These are phyloP conservation scores for Botryotinia convoluta DNA, from an alignment of 2,329 filamentous ascomycete species.

Conservation along the genomic window DNA sequence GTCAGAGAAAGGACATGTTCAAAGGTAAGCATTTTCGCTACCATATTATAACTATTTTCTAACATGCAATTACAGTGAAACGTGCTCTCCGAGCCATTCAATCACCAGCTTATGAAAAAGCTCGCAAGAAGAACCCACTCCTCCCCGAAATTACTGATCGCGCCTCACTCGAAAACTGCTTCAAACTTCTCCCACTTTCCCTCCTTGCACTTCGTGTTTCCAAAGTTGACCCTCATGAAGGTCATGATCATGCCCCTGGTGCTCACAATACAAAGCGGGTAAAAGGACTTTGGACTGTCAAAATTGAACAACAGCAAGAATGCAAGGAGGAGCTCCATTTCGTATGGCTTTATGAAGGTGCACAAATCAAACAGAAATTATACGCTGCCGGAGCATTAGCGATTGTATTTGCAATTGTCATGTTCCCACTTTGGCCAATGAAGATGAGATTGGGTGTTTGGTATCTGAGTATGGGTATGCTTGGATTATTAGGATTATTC, in stretches of 20 bases:
- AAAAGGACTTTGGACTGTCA: slow-evolving; percentile 95
- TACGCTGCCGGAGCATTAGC: slow-evolving; percentile 82
- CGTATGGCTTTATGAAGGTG: slow-evolving; percentile 92
- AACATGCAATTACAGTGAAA: slow-evolving; percentile 64
- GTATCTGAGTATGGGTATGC: slow-evolving; percentile 93
- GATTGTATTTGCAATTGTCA: slow-evolving; percentile 81
- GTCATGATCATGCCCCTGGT: slow-evolving; percentile 62
- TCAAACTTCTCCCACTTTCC: slow-evolving; percentile 92
- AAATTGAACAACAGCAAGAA: slow-evolving; percentile 94
- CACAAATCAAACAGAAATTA: slow-evolving; percentile 89
- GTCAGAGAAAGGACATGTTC: slow-evolving; percentile 98
- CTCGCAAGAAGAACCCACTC: slow-evolving; percentile 81
- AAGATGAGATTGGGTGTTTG: slow-evolving; percentile 90
- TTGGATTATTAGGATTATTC: slow-evolving; percentile 87
- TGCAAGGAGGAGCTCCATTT: slow-evolving; percentile 86
- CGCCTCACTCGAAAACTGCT: slow-evolving; percentile 84
- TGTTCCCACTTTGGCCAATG: slow-evolving; percentile 96
- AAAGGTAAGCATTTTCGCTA: slow-evolving; percentile 58
- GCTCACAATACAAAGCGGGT: slow-evolving; percentile 79
- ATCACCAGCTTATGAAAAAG: slow-evolving; percentile 86
- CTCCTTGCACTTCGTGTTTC: slow-evolving; percentile 87
- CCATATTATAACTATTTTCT: background rate
- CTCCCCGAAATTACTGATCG: slow-evolving; percentile 87
- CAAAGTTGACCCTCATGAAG: slow-evolving; percentile 76
- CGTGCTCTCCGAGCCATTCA: slow-evolving; percentile 87